These are phyloP conservation scores for Boechera retrofracta DNA, from an alignment of 345 rosid species.

Conservation along the genomic window DNA sequence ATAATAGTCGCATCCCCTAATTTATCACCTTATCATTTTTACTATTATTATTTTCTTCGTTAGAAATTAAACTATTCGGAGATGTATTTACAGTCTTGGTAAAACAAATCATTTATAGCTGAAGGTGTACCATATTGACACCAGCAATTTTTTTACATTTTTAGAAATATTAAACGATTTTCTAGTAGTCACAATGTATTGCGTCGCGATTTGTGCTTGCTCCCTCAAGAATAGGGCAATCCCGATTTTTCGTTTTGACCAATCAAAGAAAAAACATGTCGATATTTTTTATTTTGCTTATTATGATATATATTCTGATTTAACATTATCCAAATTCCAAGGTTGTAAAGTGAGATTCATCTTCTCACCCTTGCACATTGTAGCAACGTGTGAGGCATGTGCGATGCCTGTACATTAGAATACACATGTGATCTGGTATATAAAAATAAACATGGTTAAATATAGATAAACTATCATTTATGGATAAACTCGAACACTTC, in stretches of 20 bases:
- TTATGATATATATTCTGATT: background rate
- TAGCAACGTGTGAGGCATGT: conserved; percentile 42
- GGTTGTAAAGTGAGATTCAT: conserved; percentile 27
- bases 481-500: conserved; percentile 32
- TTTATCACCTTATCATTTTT: background rate
- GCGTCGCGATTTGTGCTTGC: background rate
- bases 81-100: background rate
- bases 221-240: background rate
- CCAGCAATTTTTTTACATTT: too few species aligned
- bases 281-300: background rate
- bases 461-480: background rate
- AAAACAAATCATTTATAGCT: too few species aligned
- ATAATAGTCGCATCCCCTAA: background rate
- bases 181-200: background rate
- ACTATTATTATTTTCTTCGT: background rate
- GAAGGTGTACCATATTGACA: too few species aligned
- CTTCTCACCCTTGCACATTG: conserved; percentile 33
- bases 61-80: background rate
- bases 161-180: too few species aligned
- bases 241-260: background rate
- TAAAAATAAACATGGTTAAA: background rate
- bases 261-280: background rate
- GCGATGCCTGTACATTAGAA: conserved; percentile 21
- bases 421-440: conserved; percentile 32
- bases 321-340: conserved; percentile 23